Evolutionary conservation across 2,329 filamentous ascomycete species (phyloP).

Genomic region (Penicillium olsonii): DNA sequence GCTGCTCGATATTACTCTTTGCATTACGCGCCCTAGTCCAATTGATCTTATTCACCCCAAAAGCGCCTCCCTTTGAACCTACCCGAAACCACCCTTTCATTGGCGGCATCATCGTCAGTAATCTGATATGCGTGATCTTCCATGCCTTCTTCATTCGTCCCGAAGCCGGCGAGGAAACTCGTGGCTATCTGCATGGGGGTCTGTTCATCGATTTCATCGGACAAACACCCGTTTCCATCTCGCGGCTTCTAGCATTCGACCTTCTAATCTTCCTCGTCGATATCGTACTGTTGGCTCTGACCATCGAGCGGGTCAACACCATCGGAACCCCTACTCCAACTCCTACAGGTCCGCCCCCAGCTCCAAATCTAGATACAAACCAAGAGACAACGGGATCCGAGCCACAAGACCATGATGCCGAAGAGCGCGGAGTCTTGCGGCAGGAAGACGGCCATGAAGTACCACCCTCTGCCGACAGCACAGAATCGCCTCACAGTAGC

Average conservation of each 20-base stretch:
- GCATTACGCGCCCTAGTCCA: slow-evolving; percentile 57
- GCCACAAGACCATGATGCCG: slow-evolving; percentile 58
- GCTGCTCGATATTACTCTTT: slow-evolving; percentile 61
- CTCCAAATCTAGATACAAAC: slow-evolving; percentile 24
- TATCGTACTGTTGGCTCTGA: slow-evolving; percentile 57
- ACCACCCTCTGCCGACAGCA: slow-evolving; percentile 45
- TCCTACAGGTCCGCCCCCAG: slow-evolving; percentile 11
- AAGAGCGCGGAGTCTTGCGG: slow-evolving; percentile 58
- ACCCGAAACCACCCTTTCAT: slow-evolving; percentile 56
- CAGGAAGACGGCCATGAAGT: slow-evolving; percentile 33
- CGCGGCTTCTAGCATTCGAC: slow-evolving; percentile 56
- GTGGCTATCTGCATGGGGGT: slow-evolving; percentile 62
- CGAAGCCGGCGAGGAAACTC: slow-evolving; percentile 51
- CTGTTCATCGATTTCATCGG: slow-evolving; percentile 67
- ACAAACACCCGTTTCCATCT: slow-evolving; percentile 57
- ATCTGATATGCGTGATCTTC: slow-evolving; percentile 57
- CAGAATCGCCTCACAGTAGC: slow-evolving; percentile 22
- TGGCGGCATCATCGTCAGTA: slow-evolving; percentile 55
- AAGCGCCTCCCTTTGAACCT: slow-evolving; percentile 54
- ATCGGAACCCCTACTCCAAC: slow-evolving; percentile 29
- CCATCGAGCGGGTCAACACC: slow-evolving; percentile 54
- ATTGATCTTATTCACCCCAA: slow-evolving; percentile 61
- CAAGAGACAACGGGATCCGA: slow-evolving; percentile 11
- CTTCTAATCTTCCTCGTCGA: slow-evolving; percentile 57
- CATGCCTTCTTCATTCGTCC: slow-evolving; percentile 58